A percentile compares a stretch with the other conserved stretches of the same genome.
These are phyloP conservation scores for Tylopilus rubrobrunneus DNA, from an alignment of 768 basidiomycete species.

Conservation along the genomic window DNA sequence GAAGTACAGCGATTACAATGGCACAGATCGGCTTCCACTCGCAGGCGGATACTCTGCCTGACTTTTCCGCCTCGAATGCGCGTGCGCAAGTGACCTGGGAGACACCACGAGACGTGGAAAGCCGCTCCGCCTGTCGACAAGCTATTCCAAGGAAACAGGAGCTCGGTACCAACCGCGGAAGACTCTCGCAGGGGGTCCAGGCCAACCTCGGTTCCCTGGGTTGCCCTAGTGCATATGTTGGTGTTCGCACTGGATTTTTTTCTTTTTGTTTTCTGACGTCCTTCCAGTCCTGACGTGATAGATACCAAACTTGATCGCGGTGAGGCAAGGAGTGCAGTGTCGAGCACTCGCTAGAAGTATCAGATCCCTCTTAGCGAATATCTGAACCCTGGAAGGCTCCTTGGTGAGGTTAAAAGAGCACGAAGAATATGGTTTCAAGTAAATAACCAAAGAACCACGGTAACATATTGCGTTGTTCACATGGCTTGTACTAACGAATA, in stretches of 20 bases:
- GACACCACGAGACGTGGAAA: neutral
- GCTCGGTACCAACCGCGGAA: neutral
- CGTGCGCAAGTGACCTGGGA: neutral
- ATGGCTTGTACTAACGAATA: neutral
- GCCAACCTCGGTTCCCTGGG: neutral
- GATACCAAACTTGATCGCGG: conserved; percentile 3
- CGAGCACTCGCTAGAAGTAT: conserved; percentile 5
- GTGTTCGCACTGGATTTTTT: neutral
- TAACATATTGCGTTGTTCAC: neutral
- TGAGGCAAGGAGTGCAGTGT: neutral
- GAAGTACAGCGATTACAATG: neutral
- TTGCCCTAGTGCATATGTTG: conserved; percentile 1
- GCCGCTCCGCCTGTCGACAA: neutral
- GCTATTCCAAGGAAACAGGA: neutral
- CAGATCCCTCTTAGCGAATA: conserved; percentile 18
- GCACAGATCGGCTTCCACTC: neutral
- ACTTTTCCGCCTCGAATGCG: neutral
- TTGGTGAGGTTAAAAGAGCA: neutral
- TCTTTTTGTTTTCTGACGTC: neutral
- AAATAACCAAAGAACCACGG: neutral
- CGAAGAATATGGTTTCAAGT: neutral
- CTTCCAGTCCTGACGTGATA: neutral
- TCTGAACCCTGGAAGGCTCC: neutral
- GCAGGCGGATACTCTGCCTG: neutral
- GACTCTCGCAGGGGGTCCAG: neutral